Evolutionary conservation across 139 green algal genomes (phyloP), one percentile per base, ranked within the genome.

Genomic region (Gonium pectorale): DNA sequence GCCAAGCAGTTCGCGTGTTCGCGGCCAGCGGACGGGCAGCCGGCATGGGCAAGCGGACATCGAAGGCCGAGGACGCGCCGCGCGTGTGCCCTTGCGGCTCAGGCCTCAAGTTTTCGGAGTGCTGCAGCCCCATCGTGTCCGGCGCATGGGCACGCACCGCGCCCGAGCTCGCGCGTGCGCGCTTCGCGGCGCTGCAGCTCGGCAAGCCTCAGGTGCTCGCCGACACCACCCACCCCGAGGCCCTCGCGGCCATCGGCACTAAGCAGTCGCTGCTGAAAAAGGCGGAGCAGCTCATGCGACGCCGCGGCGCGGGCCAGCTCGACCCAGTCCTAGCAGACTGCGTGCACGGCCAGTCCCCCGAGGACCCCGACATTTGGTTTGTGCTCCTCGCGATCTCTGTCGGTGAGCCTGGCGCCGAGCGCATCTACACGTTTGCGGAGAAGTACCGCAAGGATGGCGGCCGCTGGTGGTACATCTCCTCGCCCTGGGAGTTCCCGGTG

Each of bases 191-290:
- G 0, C 15, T 86, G 2, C 33, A 38, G 21, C 33, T 71, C 3
- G 38, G 56, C 51, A 38, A 86, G 5, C 44, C 63, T 2, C 24
- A 67, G 27, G 26, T 63, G 35, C 78, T 89, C 17, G 68, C 68
- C 21, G 85, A 89, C 46, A 79, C 67, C 15, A 86, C 77, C 22
- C 85, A 89, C 63, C 77, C 85, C 4, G 85, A 89, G 72, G 52
- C 56, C 26, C 31, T 86, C 3, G 59, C 69, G 7, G 52, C 66
- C 6, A 89, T 89, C 26, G 85, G 85, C 56, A 75, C 74, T 0
- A 67, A 68, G n/a, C 41, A 56, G 19, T 51, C n/a, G 17, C 66
- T 86, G 33, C n/a, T 44, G 1, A 66, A 75, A 11, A 74, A 81
- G 37, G 21, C 78, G 33, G 29, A 72, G 31, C 35, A 44, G 52